Evolutionary conservation across 1,284 basidiomycete genomes (phyloP).

Genomic region (Heterobasidion annosum): DNA sequence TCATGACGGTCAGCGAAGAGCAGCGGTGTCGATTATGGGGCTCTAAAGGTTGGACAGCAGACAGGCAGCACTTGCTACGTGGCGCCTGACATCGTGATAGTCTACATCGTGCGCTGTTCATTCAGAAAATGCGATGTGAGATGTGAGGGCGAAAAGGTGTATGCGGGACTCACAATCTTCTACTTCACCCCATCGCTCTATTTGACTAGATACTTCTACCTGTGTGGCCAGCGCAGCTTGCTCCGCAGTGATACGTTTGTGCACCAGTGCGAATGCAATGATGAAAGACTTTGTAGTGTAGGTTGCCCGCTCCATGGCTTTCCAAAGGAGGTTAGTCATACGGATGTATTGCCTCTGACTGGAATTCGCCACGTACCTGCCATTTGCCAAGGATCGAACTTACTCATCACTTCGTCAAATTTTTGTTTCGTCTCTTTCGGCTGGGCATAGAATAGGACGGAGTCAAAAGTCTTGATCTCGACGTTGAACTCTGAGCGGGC

Average conservation of each 20-base stretch:
- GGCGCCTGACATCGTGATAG: constrained; percentile 85
- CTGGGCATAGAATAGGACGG: constrained; percentile 63
- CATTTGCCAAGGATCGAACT: constrained; percentile 77
- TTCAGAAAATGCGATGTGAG: constrained; percentile 2
- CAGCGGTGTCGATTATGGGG: too few relatives aligned
- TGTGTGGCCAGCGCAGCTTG: constrained; percentile 81
- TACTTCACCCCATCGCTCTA: constrained; percentile 95
- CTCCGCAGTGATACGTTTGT: constrained; percentile 70
- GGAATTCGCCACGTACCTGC: constrained; percentile 53
- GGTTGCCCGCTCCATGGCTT: constrained; percentile 89
- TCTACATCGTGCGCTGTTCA: constrained; percentile 89
- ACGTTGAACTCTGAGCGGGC: constrained; percentile 56
- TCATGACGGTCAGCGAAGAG: too few relatives aligned
- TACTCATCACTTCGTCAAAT: constrained; percentile 46
- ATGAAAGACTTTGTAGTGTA: constrained; percentile 91
- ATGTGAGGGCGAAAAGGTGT: constrained; percentile 1
- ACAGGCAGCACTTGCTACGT: constrained; percentile 75
- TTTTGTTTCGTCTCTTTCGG: constrained; percentile 56
- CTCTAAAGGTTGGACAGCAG: constrained; percentile 26
- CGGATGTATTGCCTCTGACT: background rate
- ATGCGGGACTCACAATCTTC: constrained; percentile 79
- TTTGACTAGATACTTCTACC: constrained; percentile 94
- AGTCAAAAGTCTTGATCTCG: constrained; percentile 59
- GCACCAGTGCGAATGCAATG: constrained; percentile 80
- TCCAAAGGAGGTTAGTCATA: background rate